These are phyloP conservation scores for Zymoseptoria brevis DNA, from an alignment of 2,329 filamentous ascomycete genomes.

Conservation along the genomic window DNA sequence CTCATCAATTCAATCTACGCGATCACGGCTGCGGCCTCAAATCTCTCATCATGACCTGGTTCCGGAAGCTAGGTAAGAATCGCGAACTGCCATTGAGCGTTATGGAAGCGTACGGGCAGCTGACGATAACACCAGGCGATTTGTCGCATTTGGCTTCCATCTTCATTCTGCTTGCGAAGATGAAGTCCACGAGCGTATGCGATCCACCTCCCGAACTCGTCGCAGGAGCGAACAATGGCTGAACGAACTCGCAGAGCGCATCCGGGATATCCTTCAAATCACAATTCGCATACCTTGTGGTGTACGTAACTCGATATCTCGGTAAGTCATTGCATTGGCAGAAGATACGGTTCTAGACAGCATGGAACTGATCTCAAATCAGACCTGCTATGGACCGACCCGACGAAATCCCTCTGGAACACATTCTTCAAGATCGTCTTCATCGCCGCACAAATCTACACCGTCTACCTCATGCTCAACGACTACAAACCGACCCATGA, in stretches of 20 bases:
- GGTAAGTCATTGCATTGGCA: constrained; percentile 11
- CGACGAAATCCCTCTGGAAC: constrained; percentile 64
- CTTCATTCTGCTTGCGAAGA: constrained; percentile 91
- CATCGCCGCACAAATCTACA: constrained; percentile 82
- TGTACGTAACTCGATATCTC: constrained; percentile 90
- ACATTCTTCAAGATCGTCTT: constrained; percentile 93
- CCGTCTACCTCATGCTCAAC: constrained; percentile 95
- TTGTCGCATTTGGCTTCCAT: constrained; percentile 93
- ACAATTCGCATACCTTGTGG: constrained; percentile 86
- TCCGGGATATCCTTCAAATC: constrained; percentile 98
- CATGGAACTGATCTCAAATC: constrained; percentile 9
- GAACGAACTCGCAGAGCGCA: constrained; percentile 61
- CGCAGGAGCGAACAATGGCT: background rate
- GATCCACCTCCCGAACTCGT: background rate
- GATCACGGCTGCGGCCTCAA: background rate
- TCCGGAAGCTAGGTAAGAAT: constrained; percentile 54
- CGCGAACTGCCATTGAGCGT: constrained; percentile 1
- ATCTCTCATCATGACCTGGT: constrained; percentile 54
- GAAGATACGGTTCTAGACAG: too few relatives aligned
- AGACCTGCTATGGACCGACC: constrained; percentile 81
- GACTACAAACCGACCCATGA: constrained; percentile 97
- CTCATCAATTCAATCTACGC: background rate
- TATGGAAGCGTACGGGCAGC: constrained; percentile 4
- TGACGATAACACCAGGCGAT: constrained; percentile 55
- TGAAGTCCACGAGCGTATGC: constrained; percentile 75